phyloP scores from a whole-genome alignment of 2,329 filamentous ascomycete species.

The Fusarium sororula region DNA sequence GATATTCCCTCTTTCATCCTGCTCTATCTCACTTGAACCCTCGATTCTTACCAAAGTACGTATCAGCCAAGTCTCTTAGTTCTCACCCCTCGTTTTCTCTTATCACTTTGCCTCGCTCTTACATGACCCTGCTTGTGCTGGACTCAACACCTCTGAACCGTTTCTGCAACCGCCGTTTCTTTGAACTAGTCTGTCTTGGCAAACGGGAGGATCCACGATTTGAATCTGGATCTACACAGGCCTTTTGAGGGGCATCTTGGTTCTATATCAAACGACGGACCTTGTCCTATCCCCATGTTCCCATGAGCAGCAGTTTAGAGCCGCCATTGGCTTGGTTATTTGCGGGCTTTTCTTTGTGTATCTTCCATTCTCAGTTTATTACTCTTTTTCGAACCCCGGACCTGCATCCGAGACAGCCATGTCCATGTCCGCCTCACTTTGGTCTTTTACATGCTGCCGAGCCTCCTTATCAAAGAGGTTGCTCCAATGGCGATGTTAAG shows the following conservation, averaged over 20 bases:
- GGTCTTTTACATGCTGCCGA: constrained; percentile 8
- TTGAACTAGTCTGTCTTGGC: not conserved
- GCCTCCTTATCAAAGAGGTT: constrained; percentile 22
- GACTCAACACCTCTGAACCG: not conserved
- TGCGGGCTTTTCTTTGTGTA: not conserved
- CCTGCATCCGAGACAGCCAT: constrained; percentile 14
- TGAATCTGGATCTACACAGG: constrained; percentile 26
- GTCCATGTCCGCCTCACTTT: constrained; percentile 19
- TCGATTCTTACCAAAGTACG: constrained; percentile 10
- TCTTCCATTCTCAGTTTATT: not conserved
- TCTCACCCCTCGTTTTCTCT: not conserved
- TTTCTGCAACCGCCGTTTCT: not conserved
- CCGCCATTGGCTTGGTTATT: constrained; percentile 31
- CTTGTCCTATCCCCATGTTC: constrained; percentile 26
- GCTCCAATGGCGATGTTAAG: constrained; percentile 16
- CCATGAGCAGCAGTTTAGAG: constrained; percentile 27
- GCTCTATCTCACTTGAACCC: not conserved
- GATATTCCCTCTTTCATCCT: not conserved
- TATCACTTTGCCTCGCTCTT: constrained; percentile 10
- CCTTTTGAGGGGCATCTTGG: constrained; percentile 30
- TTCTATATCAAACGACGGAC: constrained; percentile 20
- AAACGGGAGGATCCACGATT: constrained; percentile 2
- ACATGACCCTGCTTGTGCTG: not conserved
- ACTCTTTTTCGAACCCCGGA: not conserved
- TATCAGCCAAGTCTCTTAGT: not conserved